Base-by-base conservation (phyloP, 495 filamentous ascomycete genomes). In the Staphylotrichum tortipilum region DNA sequence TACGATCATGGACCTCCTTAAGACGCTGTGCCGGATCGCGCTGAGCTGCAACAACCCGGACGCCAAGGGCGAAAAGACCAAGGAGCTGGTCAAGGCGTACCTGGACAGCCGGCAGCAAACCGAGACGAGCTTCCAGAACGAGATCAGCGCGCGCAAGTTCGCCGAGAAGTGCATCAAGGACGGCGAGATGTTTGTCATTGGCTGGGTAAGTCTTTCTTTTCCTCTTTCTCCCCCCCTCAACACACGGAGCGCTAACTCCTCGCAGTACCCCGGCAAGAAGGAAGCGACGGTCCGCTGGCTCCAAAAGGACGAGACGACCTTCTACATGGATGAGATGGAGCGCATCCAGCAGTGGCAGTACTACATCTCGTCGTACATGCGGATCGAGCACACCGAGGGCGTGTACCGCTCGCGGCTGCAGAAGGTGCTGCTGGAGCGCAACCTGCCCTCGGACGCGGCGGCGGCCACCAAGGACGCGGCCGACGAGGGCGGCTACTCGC, bases 311-410 rank as follows among this genome's bases (percentile, higher is more conserved):
- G 89, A 95, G 54, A 78, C 82, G 4, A 94, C 88, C 0, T 85
- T 91, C 58, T 79, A 88, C 55, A 75, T 74, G 61, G 72, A 78
- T 49, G 77, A 81, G 53, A 75, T 81, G 68, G 70, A 76, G 56
- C 72, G 70, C 17, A 71, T 69, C 49, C 73, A 80, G 33, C 70
- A 70, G 46, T 97, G 91, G 91, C 84, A 86, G 42, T 90, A 91
- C 73, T 99, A 99, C 61, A 85, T 95, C 35, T 88, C 88, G 34
- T 86, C 89, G 9, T 99, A 85, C 67, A 83, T 84, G 40, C 85
- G 86, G 61, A 75, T 88, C 36, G 89, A 94, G 49, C 86, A 84
- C 6, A 99, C 94, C 12, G 94, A 99, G 66, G 87, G 87, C 23
- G 75, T 96, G 7, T 70, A 75, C 7, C 74, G 81, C 34, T 74